Conservation (phyloP, 1,284 basidiomycete species). For the Heterobasidion occidentale region DNA sequence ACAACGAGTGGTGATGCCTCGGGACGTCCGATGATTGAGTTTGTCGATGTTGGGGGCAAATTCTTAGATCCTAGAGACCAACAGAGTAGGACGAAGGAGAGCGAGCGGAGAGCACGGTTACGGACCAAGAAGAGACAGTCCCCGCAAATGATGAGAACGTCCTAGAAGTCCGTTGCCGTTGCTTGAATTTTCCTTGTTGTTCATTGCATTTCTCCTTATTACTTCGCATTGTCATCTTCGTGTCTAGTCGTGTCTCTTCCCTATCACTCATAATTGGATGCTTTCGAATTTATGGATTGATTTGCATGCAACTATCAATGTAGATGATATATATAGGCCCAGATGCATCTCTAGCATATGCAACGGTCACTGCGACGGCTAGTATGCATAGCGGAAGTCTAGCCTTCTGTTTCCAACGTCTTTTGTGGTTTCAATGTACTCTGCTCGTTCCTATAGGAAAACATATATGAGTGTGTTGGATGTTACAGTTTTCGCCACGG, state of each 20-base stretch:
- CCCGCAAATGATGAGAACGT: not conserved
- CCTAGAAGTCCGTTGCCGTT: not conserved
- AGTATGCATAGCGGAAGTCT: constrained; percentile 56
- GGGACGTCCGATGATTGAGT: constrained; percentile 46
- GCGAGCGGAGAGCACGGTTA: not conserved
- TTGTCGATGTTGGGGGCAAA: constrained; percentile 62
- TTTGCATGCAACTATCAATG: too few relatives aligned
- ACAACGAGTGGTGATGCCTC: constrained; percentile 12
- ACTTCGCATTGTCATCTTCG: not conserved
- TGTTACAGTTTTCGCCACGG: constrained; percentile 4
- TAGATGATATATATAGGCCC: too few relatives aligned
- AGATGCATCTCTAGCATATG: too few relatives aligned
- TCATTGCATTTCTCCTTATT: not conserved
- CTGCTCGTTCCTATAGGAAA: constrained; percentile 35
- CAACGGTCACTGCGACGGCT: constrained; percentile 5
- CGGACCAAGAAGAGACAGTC: not conserved
- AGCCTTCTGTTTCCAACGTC: constrained; percentile 50
- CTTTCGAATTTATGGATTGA: too few relatives aligned
- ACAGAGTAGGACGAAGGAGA: constrained; percentile 35
- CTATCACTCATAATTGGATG: not conserved
- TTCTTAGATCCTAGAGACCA: constrained; percentile 53
- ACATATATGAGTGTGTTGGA: not conserved
- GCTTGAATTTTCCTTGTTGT: not conserved
- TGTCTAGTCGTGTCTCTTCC: not conserved
- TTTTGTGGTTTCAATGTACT: constrained; percentile 49